Base-by-base conservation (phyloP, 805 yeast genomes). In the Yamadazyma tumulicola region DNA sequence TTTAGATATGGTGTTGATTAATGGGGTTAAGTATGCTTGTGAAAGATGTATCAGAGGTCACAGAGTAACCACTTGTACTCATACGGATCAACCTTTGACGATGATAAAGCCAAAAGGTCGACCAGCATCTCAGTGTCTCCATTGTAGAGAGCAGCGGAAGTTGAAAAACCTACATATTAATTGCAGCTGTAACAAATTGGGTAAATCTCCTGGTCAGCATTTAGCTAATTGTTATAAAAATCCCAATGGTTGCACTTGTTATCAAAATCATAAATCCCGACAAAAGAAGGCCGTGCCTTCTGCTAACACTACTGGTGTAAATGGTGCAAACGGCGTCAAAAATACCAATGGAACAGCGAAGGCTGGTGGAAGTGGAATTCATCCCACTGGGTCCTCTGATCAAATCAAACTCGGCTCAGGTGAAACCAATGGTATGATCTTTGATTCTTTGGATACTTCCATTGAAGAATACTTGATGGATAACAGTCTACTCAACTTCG, bases 91-190 rank as follows among this genome's bases (percentile, higher is more conserved):
- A 52, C 94, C 95, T 4, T 65, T 93, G 47, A 81, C 85, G 55
- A 83, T 83, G 85, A 91, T 93, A 57, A 93, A 93, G 54, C 96
- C 95, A 12, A 93, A 93, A 55, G 98, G 98, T 3, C 70, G 98
- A 37, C 98, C 98, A 1, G 79, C 96, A 0, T 81, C 95, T 1
- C 96, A 88, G 52, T 91, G 97, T 52, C 68, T 73, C 24, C 94
- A 85, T 54, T 91, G 96, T 55, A 79, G 87, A 43, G 86, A 81
- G 38, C 74, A 80, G 46, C 65, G 95, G 23, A 80, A 78, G 51
- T 52, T 68, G 41, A 81, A 80, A 47, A 78, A 81, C 48, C 64
- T 77, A 2, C 93, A 85, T 53, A 75, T 75, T 5, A 57, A 72
- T 14, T 86, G 97, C 58, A 68, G 77, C 3, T 86, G 95, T 64